These are phyloP conservation scores for Lentithecium fluviatile DNA, from an alignment of 495 filamentous ascomycete genomes.

Conservation along the genomic window DNA sequence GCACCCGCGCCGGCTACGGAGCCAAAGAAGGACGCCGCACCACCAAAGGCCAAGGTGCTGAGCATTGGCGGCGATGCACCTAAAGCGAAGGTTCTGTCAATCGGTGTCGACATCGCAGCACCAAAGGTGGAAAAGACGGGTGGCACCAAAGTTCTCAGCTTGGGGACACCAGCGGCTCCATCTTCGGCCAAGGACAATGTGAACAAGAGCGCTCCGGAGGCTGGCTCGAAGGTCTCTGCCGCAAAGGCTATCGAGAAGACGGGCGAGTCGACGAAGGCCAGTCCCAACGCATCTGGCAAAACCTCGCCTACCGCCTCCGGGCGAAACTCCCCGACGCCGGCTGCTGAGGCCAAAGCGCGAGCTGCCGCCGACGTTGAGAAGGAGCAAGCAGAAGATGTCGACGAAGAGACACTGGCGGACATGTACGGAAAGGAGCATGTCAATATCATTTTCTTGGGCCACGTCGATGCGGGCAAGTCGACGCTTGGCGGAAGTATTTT, in stretches of 20 bases:
- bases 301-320: conserved; percentile 77
- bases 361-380: conserved; percentile 81
- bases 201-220: conserved; percentile 59
- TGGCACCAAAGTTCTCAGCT: conserved; percentile 37
- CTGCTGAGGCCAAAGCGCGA: conserved; percentile 54
- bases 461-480: conserved; percentile 96
- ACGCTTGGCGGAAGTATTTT: conserved; percentile 91
- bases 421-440: conserved; percentile 99
- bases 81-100: conserved; percentile 57
- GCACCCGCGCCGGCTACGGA: conserved; percentile 46
- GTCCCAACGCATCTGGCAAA: conserved; percentile 58
- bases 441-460: conserved; percentile 97
- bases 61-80: conserved; percentile 38
- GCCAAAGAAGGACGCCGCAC: conserved; percentile 50
- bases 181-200: conserved; percentile 48
- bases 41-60: conserved; percentile 69
- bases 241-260: conserved; percentile 79
- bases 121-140: conserved; percentile 49
- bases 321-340: conserved; percentile 65
- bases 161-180: conserved; percentile 32
- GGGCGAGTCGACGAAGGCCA: conserved; percentile 53
- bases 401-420: conserved; percentile 86
- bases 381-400: conserved; percentile 85
- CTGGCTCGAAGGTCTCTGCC: conserved; percentile 68
- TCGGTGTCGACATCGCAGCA: conserved; percentile 55